Percentiles rank a stretch among this genome's conserved stretches.
Evolutionary conservation across 2,329 filamentous ascomycete species (phyloP).

Genomic region (Polytolypa hystricis): DNA sequence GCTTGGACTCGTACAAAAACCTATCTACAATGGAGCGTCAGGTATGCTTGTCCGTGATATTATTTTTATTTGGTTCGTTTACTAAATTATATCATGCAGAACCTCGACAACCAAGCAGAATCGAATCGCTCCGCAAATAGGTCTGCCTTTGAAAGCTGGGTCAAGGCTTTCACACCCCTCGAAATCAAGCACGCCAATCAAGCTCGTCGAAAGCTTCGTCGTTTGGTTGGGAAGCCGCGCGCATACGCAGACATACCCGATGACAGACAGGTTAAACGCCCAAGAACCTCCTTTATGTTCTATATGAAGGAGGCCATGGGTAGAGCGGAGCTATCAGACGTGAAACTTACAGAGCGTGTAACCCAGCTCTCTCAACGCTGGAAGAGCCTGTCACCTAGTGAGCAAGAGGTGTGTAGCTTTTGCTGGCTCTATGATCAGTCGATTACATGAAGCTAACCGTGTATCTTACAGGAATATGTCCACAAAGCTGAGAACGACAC

Average conservation of each 20-base stretch:
- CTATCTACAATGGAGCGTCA: constrained; percentile 25
- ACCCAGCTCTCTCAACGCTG: constrained; percentile 4
- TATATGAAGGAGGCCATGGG: constrained; percentile 37
- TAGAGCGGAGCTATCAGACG: constrained; percentile 42
- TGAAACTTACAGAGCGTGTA: constrained; percentile 28
- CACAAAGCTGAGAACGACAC: constrained; percentile 12
- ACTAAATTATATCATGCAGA: constrained; percentile 32
- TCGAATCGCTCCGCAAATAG: constrained; percentile 35
- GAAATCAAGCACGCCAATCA: constrained; percentile 50
- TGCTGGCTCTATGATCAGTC: not conserved
- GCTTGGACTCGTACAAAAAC: constrained; percentile 21
- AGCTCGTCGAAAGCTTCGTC: constrained; percentile 37
- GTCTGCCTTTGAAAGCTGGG: constrained; percentile 42
- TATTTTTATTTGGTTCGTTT: constrained; percentile 2
- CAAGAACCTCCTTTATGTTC: constrained; percentile 26
- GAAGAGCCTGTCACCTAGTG: constrained; percentile 26
- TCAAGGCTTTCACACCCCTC: constrained; percentile 43
- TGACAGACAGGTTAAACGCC: constrained; percentile 40
- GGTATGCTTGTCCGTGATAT: too few species aligned
- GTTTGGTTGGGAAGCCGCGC: constrained; percentile 14
- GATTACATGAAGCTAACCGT: not conserved
- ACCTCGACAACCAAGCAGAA: constrained; percentile 42
- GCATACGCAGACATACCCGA: constrained; percentile 36
- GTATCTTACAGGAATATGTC: constrained; percentile 14
- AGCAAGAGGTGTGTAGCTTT: constrained; percentile 17